Percentiles rank a stretch among this genome's conserved stretches.
Conservation (phyloP, 1,139 yeast genomes). For the Kurtzmaniella natalensis region DNA sequence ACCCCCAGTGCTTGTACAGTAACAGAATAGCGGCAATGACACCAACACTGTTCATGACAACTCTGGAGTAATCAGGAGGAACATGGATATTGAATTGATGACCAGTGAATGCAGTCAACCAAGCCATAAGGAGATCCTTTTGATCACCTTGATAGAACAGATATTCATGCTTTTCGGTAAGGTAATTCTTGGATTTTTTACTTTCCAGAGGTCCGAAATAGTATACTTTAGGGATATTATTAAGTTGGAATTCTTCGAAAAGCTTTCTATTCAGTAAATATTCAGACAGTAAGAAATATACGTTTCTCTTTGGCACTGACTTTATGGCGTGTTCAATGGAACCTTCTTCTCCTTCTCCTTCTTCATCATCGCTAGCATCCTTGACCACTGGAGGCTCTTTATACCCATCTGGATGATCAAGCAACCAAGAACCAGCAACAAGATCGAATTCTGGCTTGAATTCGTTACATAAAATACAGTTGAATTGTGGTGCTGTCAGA, state of each 20-base stretch:
- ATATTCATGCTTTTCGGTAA: slow-evolving; percentile 38
- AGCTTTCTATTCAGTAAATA: slow-evolving; percentile 51
- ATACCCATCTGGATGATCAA: slow-evolving; percentile 36
- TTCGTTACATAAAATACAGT: slow-evolving; percentile 72
- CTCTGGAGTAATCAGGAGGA: slow-evolving; percentile 55
- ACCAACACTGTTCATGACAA: slow-evolving; percentile 41
- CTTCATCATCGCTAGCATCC: slow-evolving; percentile 30
- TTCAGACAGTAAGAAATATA: slow-evolving; percentile 75
- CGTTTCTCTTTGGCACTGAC: slow-evolving; percentile 20
- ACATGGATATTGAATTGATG: slow-evolving; percentile 43
- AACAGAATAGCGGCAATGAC: slow-evolving; percentile 17
- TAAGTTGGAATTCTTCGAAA: slow-evolving; percentile 55
- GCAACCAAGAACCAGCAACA: slow-evolving; percentile 56
- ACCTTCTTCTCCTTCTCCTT: slow-evolving; percentile 6
- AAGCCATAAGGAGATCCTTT: slow-evolving; percentile 33
- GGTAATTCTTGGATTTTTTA: slow-evolving; percentile 23
- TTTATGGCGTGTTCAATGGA: background rate
- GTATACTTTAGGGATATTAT: slow-evolving; percentile 76
- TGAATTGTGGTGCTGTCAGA: slow-evolving; percentile 67
- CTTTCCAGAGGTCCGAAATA: slow-evolving; percentile 56
- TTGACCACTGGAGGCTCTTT: slow-evolving; percentile 24
- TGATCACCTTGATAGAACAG: slow-evolving; percentile 56
- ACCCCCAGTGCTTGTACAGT: slow-evolving; percentile 26
- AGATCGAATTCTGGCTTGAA: slow-evolving; percentile 62
- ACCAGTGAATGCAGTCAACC: slow-evolving; percentile 39